phyloP scores from a whole-genome alignment of 2,329 filamentous ascomycete species.

The Diplocarpon mali region DNA sequence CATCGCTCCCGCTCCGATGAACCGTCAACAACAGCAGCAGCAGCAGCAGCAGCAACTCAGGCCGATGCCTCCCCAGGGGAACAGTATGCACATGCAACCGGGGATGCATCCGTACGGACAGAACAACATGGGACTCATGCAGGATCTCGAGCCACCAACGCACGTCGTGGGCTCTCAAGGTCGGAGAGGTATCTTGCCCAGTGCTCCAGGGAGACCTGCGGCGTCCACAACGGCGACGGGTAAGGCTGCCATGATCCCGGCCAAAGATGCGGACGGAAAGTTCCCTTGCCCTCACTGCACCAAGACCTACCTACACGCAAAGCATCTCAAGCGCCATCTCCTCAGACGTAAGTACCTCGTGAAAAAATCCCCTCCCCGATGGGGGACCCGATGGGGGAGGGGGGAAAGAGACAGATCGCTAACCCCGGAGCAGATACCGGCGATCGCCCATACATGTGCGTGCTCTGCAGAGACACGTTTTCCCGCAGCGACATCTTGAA shows the following conservation, averaged over 20 bases:
- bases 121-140: constrained; percentile 41
- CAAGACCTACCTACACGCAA: constrained; percentile 94
- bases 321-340: constrained; percentile 94
- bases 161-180: constrained; percentile 95
- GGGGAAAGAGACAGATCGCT: constrained; percentile 12
- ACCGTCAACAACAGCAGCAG: constrained; percentile 42
- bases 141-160: constrained; percentile 57
- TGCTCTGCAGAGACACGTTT: constrained; percentile 95
- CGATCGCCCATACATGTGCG: constrained; percentile 96
- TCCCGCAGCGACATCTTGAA: constrained; percentile 96
- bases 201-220: constrained; percentile 74
- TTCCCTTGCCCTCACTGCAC: constrained; percentile 97
- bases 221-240: constrained; percentile 57
- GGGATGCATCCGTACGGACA: constrained; percentile 50
- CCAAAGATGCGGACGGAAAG: constrained; percentile 95
- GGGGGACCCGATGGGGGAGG: too few species aligned
- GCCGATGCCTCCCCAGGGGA: constrained; percentile 51
- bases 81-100: constrained; percentile 45
- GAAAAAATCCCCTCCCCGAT: background rate
- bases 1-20: constrained; percentile 59
- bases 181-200: constrained; percentile 80
- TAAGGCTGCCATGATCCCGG: constrained; percentile 76
- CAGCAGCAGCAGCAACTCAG: constrained; percentile 47
- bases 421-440: constrained; percentile 64
- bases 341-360: constrained; percentile 69